Evolutionary conservation across 2,329 filamentous ascomycete genomes (phyloP).

Genomic region (Phialocephala subalpina): DNA sequence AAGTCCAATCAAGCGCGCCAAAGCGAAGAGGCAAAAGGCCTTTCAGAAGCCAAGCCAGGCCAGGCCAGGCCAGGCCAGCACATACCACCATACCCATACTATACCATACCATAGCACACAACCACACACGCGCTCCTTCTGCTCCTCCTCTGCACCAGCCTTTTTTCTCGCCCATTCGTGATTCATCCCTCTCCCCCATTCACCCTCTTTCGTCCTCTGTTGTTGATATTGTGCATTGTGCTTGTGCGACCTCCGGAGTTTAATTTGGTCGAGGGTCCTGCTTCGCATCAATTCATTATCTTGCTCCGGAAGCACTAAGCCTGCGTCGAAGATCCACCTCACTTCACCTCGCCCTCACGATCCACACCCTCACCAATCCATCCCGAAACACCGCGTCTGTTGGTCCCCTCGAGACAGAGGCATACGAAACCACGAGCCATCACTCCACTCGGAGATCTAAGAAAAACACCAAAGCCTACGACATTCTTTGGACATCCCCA

Average conservation of each 20-base stretch:
- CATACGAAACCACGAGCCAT: constrained; percentile 25
- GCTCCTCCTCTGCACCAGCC: not conserved
- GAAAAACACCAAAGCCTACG: constrained; percentile 20
- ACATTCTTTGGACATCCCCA: constrained; percentile 24
- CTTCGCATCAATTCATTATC: constrained; percentile 4
- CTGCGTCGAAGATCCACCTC: constrained; percentile 10
- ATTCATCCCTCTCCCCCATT: not conserved
- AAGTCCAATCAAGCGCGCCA: not conserved
- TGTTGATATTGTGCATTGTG: constrained; percentile 6
- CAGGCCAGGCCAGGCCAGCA: too few species aligned
- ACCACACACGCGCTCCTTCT: not conserved
- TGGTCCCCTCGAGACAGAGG: constrained; percentile 14
- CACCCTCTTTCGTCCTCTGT: not conserved
- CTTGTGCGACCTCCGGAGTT: not conserved
- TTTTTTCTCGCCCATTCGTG: not conserved
- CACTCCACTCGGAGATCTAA: constrained; percentile 23
- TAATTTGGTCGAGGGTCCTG: not conserved
- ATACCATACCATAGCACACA: too few species aligned
- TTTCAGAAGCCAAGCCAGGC: too few species aligned
- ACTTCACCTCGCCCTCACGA: not conserved
- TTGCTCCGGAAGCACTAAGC: constrained; percentile 15
- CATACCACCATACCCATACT: too few species aligned
- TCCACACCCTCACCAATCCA: constrained; percentile 10
- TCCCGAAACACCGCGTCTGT: constrained; percentile 28
- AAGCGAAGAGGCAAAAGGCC: not conserved